These are phyloP conservation scores for Suillus variegatus DNA, from an alignment of 768 basidiomycete species.

Conservation along the genomic window DNA sequence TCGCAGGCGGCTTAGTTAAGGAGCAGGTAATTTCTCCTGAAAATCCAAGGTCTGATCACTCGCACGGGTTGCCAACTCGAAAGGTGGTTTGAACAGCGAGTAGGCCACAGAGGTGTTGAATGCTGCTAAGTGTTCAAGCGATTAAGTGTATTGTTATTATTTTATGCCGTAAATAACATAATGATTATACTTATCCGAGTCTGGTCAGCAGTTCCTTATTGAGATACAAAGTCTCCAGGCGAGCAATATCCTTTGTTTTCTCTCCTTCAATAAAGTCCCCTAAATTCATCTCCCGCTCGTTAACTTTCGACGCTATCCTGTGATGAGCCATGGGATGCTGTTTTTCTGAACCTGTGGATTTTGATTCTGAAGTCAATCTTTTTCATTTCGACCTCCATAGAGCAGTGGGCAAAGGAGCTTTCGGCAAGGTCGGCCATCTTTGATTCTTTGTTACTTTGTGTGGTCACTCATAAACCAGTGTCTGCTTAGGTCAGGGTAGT, in stretches of 20 bases:
- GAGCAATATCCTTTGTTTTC: constrained; percentile 37
- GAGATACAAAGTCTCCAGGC: constrained; percentile 24
- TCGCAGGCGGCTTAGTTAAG: constrained; percentile 5
- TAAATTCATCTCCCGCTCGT: constrained; percentile 23
- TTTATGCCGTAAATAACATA: constrained; percentile 5
- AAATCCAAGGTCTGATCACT: background rate
- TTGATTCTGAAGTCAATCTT: constrained; percentile 80
- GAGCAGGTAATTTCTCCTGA: background rate
- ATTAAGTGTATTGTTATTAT: background rate
- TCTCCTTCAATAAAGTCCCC: constrained; percentile 25
- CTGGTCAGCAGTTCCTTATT: background rate
- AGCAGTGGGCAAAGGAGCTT: constrained; percentile 95
- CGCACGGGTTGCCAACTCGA: background rate
- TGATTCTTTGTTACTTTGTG: constrained; percentile 1
- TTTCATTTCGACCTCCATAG: constrained; percentile 97
- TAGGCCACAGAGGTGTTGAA: background rate
- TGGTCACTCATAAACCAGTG: constrained; percentile 13
- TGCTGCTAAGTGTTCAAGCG: background rate
- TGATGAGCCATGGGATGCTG: constrained; percentile 56
- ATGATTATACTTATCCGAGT: background rate
- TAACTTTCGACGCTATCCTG: constrained; percentile 33
- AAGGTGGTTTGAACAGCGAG: background rate
- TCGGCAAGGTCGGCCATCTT: constrained; percentile 77
- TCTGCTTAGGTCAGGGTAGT: constrained; percentile 84
- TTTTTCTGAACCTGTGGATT: constrained; percentile 80